A percentile compares a stretch with the other conserved stretches of the same genome.
phyloP scores from a whole-genome alignment of 1,284 basidiomycete species.

The Takashimella koratensis region DNA sequence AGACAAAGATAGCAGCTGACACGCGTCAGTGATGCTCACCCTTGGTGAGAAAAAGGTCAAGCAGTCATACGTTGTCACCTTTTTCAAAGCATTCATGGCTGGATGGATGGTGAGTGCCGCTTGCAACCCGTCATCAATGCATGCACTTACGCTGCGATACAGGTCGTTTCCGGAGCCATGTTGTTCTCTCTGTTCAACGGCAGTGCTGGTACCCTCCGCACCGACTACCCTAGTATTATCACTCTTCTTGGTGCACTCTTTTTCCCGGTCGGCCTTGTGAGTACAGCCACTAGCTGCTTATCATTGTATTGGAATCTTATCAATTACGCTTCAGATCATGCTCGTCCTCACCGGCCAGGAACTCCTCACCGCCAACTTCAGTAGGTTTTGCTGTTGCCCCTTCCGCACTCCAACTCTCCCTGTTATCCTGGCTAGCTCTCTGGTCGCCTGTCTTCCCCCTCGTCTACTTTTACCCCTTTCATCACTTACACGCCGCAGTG shows the following conservation, averaged over 20 bases:
- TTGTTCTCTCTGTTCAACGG: constrained; percentile 22
- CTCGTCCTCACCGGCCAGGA: constrained; percentile 27
- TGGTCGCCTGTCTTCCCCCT: too few species aligned
- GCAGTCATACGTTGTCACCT: constrained; percentile 20
- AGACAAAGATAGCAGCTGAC: background rate
- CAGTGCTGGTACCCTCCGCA: constrained; percentile 15
- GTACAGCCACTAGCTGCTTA: background rate
- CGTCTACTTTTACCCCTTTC: too few species aligned
- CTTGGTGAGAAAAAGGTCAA: constrained; percentile 20
- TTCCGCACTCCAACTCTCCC: background rate
- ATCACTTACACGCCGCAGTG: constrained; percentile 19
- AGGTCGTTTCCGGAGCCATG: constrained; percentile 28
- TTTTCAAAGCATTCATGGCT: constrained; percentile 30
- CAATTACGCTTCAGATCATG: too few species aligned
- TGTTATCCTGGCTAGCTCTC: background rate
- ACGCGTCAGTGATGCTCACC: constrained; percentile 17
- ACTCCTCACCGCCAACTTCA: constrained; percentile 28
- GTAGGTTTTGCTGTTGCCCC: constrained; percentile 2
- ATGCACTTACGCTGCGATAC: too few species aligned
- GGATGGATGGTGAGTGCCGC: constrained; percentile 21
- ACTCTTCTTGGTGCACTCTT: constrained; percentile 22
- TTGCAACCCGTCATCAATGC: background rate
- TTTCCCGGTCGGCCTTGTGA: constrained; percentile 27
- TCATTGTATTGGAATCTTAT: too few species aligned
- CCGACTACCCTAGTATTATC: constrained; percentile 19